Evolutionary conservation across 352 stramenopile genomes (phyloP), one percentile per base, ranked within the genome.

Genomic region (Elongisporangium anandrum): DNA sequence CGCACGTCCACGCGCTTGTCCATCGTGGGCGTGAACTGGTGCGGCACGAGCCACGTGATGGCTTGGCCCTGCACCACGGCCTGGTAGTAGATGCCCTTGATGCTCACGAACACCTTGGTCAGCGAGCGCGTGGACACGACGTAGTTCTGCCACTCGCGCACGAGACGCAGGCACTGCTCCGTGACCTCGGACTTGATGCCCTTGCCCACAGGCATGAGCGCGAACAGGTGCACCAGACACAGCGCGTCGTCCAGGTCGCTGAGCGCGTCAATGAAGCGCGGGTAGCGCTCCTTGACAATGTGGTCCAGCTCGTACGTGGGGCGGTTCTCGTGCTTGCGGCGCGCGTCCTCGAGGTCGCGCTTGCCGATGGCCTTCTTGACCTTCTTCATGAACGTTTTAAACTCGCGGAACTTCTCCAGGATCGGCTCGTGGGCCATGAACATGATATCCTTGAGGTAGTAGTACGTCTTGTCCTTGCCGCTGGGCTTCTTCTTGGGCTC

Each of bases 41-140:
- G 97, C 22, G 98, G 97, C 61, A 98, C 88, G 17, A 99, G 76
- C 98, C 98, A 99, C 60, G 97, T 98, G 54, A 99, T 87, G 15
- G 84, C 86, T 68, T 97, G 77, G n/a, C 93, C 92, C 59, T 97
- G 68, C 29, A 98, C 77, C 63, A 93, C 84, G 57, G 96, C 95
- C 71, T 99, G 96, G 77, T 99, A 98, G 79, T 99, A 99, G 51
- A 99, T 90, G 39, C 97, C 98, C 81, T 99, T 99, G 64, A 99
- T 98, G 57, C 88, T 98, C 64, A 99, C 96, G 75, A 99, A 99
- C 9, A 97, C 85, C 79, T 99, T 99, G 34, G 88, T 97, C 48
- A 99, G 87, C 50, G 81, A 82, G 23, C 85, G 79, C 1, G 94
- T 90, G 50, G 86, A 82, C 6, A 92, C 85, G 45, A 99, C 83